These are phyloP conservation scores for Dispira parvispora DNA, from an alignment of 192 early-diverging fungal genomes.

Conservation along the genomic window DNA sequence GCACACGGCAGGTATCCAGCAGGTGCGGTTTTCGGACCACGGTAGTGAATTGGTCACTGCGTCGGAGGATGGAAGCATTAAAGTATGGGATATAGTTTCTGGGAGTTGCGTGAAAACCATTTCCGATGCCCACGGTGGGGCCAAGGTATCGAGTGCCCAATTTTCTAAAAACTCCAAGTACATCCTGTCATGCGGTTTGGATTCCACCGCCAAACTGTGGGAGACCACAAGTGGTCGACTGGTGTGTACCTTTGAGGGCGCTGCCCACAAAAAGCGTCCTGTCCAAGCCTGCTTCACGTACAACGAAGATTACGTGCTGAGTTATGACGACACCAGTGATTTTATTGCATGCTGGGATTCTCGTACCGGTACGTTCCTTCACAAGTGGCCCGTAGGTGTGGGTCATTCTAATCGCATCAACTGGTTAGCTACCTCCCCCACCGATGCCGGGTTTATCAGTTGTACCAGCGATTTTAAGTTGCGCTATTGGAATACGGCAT, in stretches of 20 bases:
- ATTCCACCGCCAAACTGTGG: slow-evolving; percentile 65
- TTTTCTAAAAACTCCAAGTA: slow-evolving; percentile 65
- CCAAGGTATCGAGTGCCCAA: slow-evolving; percentile 45
- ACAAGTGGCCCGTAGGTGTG: slow-evolving; percentile 19
- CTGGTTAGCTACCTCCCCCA: slow-evolving; percentile 40
- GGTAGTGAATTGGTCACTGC: slow-evolving; percentile 61
- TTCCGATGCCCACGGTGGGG: slow-evolving; percentile 57
- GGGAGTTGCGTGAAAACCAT: slow-evolving; percentile 63
- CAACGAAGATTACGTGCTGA: slow-evolving; percentile 55
- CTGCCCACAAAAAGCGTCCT: slow-evolving; percentile 14
- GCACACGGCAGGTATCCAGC: slow-evolving; percentile 22
- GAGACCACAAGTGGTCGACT: slow-evolving; percentile 57
- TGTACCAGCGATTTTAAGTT: slow-evolving; percentile 12
- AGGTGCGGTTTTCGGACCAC: slow-evolving; percentile 54
- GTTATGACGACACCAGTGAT: slow-evolving; percentile 43
- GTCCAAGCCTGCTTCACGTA: slow-evolving; percentile 37
- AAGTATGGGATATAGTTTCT: slow-evolving; percentile 69
- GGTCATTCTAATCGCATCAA: slow-evolving; percentile 37
- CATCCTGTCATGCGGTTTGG: slow-evolving; percentile 60
- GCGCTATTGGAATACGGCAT: too few relatives aligned
- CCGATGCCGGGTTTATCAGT: slow-evolving; percentile 37
- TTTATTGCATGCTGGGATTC: slow-evolving; percentile 56
- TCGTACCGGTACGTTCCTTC: slow-evolving; percentile 36
- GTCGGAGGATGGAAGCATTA: slow-evolving; percentile 69
- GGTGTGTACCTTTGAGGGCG: slow-evolving; percentile 56